Evolutionary conservation across 2,329 filamentous ascomycete species (phyloP), one percentile per base, ranked within the genome.

Genomic region (Penicillium brasilianum): DNA sequence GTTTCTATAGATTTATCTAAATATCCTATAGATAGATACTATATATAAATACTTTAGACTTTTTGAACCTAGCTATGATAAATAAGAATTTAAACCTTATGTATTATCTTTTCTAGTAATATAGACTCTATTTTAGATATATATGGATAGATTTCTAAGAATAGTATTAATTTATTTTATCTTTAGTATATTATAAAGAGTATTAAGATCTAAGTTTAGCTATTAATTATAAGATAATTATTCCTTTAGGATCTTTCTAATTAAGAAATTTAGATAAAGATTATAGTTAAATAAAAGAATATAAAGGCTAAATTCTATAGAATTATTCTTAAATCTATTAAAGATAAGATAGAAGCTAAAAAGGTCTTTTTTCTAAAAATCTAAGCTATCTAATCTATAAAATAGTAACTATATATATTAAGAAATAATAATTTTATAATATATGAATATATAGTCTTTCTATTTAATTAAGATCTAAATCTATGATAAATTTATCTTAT

Each of bases 121-220:
- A 9, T 16, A 14, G 13, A 43, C 39, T 8, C 13, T 14, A 6
- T 43, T 43, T 14, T 43, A 5, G 22, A 44, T 20, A 20, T 44
- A 20, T 44, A 44, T 22, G 16, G 34, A 13, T 1, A 37, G 34
- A 4, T 22, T 4, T 44, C 22, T 10, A 22, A 44, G 41, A 18
- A 44, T 20, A 20, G 5, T 10, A 20, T 10, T 44, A 20, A n/a
- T 9, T 5, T 44, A 10, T 7, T 25, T 13, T 44, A 22, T 44
- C 41, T 44, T 18, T 44, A 22, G 41, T 44, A 44, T 44, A 44
- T 44, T 44, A 44, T 44, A 44, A 44, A 44, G 41, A 44, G 22
- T 10, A 22, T 44, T 22, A 22, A 43, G 39, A 28, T 6, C 25
- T 6, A 6, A 9, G n/a, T 43, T 16, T n/a, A 9, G 6, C 39